Evolutionary conservation across 352 stramenopile species (phyloP).

Genomic region (Phytophthora hibernalis): DNA sequence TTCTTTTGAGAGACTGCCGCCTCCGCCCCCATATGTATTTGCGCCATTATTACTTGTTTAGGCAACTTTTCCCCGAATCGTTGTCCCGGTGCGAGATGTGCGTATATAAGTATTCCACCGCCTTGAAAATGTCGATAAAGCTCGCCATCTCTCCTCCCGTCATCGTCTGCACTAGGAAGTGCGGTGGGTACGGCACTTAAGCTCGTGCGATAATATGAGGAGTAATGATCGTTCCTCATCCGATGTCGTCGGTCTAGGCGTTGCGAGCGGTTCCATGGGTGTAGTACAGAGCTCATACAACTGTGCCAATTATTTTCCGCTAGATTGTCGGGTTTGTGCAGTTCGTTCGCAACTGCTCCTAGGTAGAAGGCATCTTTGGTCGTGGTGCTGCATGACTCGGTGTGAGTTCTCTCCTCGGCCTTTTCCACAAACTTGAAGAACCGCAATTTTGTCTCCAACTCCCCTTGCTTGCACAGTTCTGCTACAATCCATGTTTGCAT

Average conservation of each 20-base stretch:
- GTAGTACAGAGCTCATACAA: neutral
- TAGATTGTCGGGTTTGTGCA: neutral
- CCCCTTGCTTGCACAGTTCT: too few relatives aligned
- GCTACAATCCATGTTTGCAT: too few relatives aligned
- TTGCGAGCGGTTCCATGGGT: neutral
- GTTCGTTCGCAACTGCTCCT: neutral
- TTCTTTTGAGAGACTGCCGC: neutral
- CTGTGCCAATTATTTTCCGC: too few relatives aligned
- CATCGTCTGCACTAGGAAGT: neutral
- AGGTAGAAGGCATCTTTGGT: too few relatives aligned
- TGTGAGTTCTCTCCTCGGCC: too few relatives aligned
- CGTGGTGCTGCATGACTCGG: too few relatives aligned
- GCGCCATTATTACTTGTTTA: neutral
- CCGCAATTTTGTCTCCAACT: too few relatives aligned
- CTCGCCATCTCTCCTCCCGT: neutral
- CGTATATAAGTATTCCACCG: neutral
- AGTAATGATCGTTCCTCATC: neutral
- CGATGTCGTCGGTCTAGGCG: neutral
- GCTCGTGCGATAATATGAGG: neutral
- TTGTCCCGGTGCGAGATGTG: neutral
- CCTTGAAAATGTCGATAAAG: neutral
- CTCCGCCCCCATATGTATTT: neutral
- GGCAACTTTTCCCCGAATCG: neutral
- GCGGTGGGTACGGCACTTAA: neutral
- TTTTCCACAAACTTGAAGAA: too few relatives aligned